These are phyloP conservation scores for Neurospora sublineolata DNA, from an alignment of 495 filamentous ascomycete genomes.

Conservation along the genomic window DNA sequence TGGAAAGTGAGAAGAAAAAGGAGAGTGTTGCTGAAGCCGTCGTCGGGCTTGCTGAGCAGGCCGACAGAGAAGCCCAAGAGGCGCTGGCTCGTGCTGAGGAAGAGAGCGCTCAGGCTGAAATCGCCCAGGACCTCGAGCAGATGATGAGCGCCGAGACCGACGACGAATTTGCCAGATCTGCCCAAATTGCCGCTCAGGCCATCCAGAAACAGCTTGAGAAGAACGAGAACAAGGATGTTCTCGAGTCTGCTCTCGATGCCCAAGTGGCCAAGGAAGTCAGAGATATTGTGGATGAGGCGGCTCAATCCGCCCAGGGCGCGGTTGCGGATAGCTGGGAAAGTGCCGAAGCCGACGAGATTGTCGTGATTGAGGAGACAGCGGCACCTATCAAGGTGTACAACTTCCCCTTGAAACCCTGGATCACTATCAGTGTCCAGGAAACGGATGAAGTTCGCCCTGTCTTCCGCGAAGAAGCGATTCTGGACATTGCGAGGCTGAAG, in stretches of 20 bases:
- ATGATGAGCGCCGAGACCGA: slow-evolving; percentile 32
- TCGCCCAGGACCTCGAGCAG: slow-evolving; percentile 32
- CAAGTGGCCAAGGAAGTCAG: slow-evolving; percentile 44
- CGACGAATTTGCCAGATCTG: slow-evolving; percentile 33
- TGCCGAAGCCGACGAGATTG: slow-evolving; percentile 57
- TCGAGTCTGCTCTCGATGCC: slow-evolving; percentile 39
- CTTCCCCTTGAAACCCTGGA: slow-evolving; percentile 92
- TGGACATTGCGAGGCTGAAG: slow-evolving; percentile 85
- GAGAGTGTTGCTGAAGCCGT: slow-evolving; percentile 65
- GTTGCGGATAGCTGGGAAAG: slow-evolving; percentile 72
- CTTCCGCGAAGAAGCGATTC: slow-evolving; percentile 59
- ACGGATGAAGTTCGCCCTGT: slow-evolving; percentile 35
- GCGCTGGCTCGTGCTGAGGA: slow-evolving; percentile 47
- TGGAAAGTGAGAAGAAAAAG: slow-evolving; percentile 29
- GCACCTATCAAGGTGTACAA: slow-evolving; percentile 70
- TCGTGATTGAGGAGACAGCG: slow-evolving; percentile 53
- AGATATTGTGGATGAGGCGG: slow-evolving; percentile 47
- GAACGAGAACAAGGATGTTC: slow-evolving; percentile 36
- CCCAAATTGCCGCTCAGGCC: slow-evolving; percentile 35
- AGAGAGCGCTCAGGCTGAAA: slow-evolving; percentile 36
- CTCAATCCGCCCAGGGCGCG: slow-evolving; percentile 30
- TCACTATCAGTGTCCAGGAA: slow-evolving; percentile 55
- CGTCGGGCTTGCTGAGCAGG: slow-evolving; percentile 52
- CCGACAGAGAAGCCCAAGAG: slow-evolving; percentile 57
- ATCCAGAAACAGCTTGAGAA: slow-evolving; percentile 48